Base-by-base conservation (phyloP, 2,329 filamentous ascomycete genomes). In the Exophiala sp. region DNA sequence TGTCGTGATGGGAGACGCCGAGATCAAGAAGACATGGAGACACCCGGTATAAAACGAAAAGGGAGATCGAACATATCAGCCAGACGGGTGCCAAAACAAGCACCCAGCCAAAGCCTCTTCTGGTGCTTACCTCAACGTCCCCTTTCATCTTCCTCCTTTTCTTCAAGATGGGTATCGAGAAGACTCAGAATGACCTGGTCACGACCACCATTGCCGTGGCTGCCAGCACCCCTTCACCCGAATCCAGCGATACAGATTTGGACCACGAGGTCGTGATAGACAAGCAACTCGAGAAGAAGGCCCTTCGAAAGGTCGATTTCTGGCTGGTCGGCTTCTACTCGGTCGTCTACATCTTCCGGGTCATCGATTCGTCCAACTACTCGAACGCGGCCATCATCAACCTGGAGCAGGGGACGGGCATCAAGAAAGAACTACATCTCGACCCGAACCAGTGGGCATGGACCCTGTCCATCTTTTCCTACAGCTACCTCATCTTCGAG, bases 281-380 rank as follows among this genome's bases (percentile, higher is more conserved):
- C 21, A 21, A 34, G 16, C 27, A 66, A 11, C 14, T 37, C 5
- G 62, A 66, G 42, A 66, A 62, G 46, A 24, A 27, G 38, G 45
- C 46, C 16, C 16, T 46, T 29, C 44, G 44, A 23, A 52, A 52
- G 45, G 38, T 55, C 38, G 51, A 44, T 35, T 35, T 52, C 24
- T 59, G 53, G 57, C 46, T 55, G n/a, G 52, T 55, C 11, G 52
- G 52, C 10, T 55, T 55, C 34, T 59, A 59, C 34, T 57, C 55
- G 4, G 22, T 55, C 16, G 57, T 59, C 14, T 59, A 58, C 30
- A 48, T 58, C 21, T 48, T 58, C 32, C 54, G 57, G 22, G 46
- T 56, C 22, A 57, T 59, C 29, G 51, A 59, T 30, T 54, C 56
- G n/a, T 50, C 48, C 30, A 59, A 59, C 50, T 53, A 58, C 38